phyloP scores from a whole-genome alignment of 495 filamentous ascomycete species.

The Penicillium ochrochloron region DNA sequence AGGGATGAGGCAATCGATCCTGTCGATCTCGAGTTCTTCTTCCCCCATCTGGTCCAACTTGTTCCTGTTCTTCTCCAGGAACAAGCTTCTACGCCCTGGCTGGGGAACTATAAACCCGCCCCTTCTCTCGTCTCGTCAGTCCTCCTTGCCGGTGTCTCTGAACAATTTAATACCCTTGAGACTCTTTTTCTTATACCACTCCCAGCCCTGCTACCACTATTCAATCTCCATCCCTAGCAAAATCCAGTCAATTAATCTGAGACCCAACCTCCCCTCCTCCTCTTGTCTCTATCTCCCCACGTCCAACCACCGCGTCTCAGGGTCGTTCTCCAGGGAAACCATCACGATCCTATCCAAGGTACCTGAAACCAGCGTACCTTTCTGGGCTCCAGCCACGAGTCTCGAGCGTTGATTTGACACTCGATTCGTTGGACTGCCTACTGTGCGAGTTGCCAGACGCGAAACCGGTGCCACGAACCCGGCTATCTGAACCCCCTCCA shows the following conservation, averaged over 20 bases:
- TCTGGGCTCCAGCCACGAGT: slow-evolving; percentile 22
- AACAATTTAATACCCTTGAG: background rate
- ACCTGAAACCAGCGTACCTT: slow-evolving; percentile 11
- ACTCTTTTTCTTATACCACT: slow-evolving; percentile 30
- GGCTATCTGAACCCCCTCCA: slow-evolving; percentile 5
- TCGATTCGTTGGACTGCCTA: background rate
- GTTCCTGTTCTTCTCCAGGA: background rate
- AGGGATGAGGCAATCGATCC: slow-evolving; percentile 37
- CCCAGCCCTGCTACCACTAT: slow-evolving; percentile 18
- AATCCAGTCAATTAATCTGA: slow-evolving; percentile 33
- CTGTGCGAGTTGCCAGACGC: slow-evolving; percentile 7
- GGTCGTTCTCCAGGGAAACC: slow-evolving; percentile 15
- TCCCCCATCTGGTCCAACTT: background rate
- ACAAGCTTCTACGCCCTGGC: slow-evolving; percentile 21
- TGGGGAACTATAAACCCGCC: slow-evolving; percentile 27
- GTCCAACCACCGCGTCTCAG: slow-evolving; percentile 29
- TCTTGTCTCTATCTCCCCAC: background rate
- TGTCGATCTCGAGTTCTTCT: slow-evolving; percentile 24
- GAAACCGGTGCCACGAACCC: slow-evolving; percentile 26
- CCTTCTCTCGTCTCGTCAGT: slow-evolving; percentile 9
- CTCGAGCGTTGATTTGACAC: background rate
- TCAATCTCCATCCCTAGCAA: slow-evolving; percentile 9
- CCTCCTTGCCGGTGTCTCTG: slow-evolving; percentile 27
- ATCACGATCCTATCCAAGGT: background rate
- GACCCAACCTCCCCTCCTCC: slow-evolving; percentile 28